phyloP scores from a whole-genome alignment of 495 filamentous ascomycete species.

The Letharia lupina region DNA sequence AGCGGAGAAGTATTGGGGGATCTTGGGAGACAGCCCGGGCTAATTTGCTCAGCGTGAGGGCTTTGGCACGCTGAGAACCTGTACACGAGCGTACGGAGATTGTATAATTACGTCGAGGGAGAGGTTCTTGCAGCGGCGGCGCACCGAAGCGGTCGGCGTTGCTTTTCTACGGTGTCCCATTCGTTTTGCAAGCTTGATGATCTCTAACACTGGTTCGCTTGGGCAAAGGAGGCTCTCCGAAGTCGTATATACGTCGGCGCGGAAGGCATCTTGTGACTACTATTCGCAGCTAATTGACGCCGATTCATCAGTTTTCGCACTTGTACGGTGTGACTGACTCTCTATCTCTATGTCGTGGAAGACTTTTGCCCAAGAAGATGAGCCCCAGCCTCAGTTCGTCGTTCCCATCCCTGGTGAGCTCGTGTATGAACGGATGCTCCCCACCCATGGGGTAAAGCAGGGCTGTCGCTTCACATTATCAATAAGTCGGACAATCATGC shows the following conservation, averaged over 20 bases:
- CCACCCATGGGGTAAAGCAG: background rate
- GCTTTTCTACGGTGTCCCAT: background rate
- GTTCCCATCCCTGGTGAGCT: background rate
- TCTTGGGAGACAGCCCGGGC: background rate
- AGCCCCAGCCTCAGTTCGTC: background rate
- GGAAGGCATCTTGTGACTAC: background rate
- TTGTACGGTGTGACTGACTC: background rate
- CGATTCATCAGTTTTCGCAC: background rate
- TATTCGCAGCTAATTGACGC: background rate
- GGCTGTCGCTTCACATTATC: background rate
- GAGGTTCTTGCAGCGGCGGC: background rate
- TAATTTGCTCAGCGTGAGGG: background rate
- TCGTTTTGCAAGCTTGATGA: background rate
- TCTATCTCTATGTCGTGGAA: background rate
- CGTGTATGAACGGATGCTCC: background rate
- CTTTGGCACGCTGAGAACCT: background rate
- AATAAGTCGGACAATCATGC: background rate
- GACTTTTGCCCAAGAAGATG: background rate
- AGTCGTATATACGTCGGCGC: background rate
- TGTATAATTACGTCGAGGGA: background rate
- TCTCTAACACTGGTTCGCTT: background rate
- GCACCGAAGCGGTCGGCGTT: background rate
- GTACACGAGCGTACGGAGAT: background rate
- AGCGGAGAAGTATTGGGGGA: constrained; percentile 2
- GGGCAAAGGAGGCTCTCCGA: background rate